Evolutionary conservation across 768 basidiomycete genomes (phyloP).

Genomic region (Holtermannia corniformis): DNA sequence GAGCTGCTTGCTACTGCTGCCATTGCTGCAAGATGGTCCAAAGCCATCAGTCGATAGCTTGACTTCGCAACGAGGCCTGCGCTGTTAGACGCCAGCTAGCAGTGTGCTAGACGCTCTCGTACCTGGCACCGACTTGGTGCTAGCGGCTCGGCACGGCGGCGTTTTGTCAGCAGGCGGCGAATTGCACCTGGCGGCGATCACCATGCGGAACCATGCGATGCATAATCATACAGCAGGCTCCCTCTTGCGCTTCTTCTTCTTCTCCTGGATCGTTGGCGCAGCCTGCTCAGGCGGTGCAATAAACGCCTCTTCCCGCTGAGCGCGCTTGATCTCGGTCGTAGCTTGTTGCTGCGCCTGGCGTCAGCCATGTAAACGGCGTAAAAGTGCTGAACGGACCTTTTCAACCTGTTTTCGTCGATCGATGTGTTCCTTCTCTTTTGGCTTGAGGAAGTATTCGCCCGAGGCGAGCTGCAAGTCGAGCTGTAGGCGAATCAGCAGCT

Average conservation of each 20-base stretch:
- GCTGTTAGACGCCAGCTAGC: too few relatives aligned
- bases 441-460: slow-evolving; percentile 96
- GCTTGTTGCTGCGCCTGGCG: slow-evolving; percentile 59
- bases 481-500: slow-evolving; percentile 45
- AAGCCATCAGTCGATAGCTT: too few relatives aligned
- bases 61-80: too few relatives aligned
- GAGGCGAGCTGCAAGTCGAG: slow-evolving; percentile 89
- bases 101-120: too few relatives aligned
- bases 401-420: slow-evolving; percentile 64
- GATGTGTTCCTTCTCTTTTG: slow-evolving; percentile 68
- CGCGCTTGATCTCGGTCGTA: slow-evolving; percentile 57
- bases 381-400: slow-evolving; percentile 48
- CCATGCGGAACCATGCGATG: neutral
- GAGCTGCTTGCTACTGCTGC: too few relatives aligned
- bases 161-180: too few relatives aligned
- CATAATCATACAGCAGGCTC: neutral
- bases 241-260: slow-evolving; percentile 48
- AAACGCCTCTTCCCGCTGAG: slow-evolving; percentile 76
- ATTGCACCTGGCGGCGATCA: neutral
- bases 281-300: slow-evolving; percentile 73
- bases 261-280: slow-evolving; percentile 67
- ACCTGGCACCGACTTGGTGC: too few relatives aligned
- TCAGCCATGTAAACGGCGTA: neutral
- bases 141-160: too few relatives aligned
- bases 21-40: too few relatives aligned